A percentile compares a stretch with the other conserved stretches of the same genome.
Evolutionary conservation across 495 filamentous ascomycete genomes (phyloP).

Genomic region (Letharia lupina): DNA sequence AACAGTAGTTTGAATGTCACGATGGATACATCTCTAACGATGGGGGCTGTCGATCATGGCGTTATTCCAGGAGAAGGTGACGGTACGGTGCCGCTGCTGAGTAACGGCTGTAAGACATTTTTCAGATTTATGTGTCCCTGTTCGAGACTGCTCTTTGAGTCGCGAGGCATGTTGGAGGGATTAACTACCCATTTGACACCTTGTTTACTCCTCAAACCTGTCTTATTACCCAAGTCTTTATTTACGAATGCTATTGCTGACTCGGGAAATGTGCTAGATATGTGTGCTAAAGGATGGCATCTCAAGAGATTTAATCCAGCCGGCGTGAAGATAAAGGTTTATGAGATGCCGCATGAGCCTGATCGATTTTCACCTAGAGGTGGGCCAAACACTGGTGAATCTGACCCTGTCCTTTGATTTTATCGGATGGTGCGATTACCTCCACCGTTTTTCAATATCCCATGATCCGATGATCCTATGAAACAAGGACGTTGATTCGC

Average conservation of each 20-base stretch:
- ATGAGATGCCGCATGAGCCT: slow-evolving; percentile 94
- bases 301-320: slow-evolving; percentile 92
- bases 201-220: no score
- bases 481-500: no score
- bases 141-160: no score
- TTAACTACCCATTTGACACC: no score
- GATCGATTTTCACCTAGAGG: slow-evolving; percentile 85
- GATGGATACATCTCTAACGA: slow-evolving; percentile 73
- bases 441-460: no score
- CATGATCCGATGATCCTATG: no score
- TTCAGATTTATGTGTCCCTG: no score
- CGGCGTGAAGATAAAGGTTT: slow-evolving; percentile 67
- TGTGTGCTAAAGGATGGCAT: slow-evolving; percentile 89
- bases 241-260: no score
- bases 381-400: slow-evolving; percentile 78
- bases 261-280: slow-evolving; percentile 57
- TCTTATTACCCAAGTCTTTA: no score
- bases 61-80: slow-evolving; percentile 92
- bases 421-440: neutral
- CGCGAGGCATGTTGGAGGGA: no score
- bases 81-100: slow-evolving; percentile 72
- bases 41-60: slow-evolving; percentile 65
- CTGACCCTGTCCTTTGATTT: neutral
- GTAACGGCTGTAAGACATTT: no score
- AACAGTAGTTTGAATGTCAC: slow-evolving; percentile 66